phyloP scores from a whole-genome alignment of 192 early-diverging fungal species.

The Coemansia sp. region DNA sequence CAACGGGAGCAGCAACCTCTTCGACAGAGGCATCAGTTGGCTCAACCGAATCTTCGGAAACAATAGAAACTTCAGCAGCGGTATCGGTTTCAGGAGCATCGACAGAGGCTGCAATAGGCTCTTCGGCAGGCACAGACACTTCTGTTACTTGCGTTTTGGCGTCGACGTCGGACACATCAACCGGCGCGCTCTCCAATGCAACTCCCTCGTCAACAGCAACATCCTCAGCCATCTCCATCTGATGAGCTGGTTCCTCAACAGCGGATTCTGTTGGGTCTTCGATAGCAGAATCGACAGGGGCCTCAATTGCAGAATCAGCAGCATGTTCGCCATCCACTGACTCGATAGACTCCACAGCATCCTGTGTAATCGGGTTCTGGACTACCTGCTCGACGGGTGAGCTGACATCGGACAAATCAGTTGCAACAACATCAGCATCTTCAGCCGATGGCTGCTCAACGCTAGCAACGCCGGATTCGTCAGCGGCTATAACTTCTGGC shows the following conservation, averaged over 20 bases:
- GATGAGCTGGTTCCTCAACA: neutral
- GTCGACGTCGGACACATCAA: too few species aligned
- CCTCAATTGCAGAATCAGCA: slow-evolving; percentile 1
- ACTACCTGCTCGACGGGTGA: neutral
- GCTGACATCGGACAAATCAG: neutral
- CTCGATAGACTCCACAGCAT: neutral
- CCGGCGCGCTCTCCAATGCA: too few species aligned
- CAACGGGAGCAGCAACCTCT: neutral
- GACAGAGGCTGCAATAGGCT: neutral
- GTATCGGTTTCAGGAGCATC: neutral
- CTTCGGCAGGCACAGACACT: neutral
- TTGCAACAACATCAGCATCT: neutral
- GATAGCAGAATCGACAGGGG: neutral
- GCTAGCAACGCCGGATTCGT: neutral
- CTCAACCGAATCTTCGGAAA: neutral
- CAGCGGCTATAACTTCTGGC: neutral
- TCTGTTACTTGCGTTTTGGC: too few species aligned
- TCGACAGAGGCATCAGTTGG: neutral
- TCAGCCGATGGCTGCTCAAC: neutral
- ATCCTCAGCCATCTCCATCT: too few species aligned
- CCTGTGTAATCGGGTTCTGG: neutral
- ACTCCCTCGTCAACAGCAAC: neutral
- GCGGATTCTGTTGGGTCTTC: neutral
- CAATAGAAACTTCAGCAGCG: neutral
- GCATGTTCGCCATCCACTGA: neutral